Evolutionary conservation across 2,329 filamentous ascomycete genomes (phyloP).

Genomic region (Sclerotinia nivalis): DNA sequence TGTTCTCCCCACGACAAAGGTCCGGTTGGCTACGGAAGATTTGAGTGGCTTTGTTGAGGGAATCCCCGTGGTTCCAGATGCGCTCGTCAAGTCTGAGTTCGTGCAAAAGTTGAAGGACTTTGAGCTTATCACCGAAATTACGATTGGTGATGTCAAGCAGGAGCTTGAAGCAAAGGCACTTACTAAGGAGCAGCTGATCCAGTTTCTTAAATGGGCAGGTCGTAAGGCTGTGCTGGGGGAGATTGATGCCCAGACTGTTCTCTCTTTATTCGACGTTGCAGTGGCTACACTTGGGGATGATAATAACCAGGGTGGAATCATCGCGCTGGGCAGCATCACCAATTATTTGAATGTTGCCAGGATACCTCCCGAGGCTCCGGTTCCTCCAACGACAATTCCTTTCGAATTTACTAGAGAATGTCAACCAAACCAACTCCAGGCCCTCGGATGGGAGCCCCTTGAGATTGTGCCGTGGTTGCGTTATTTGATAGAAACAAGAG

Average conservation of each 20-base stretch:
- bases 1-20: slow-evolving; percentile 78
- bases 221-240: slow-evolving; percentile 71
- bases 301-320: slow-evolving; percentile 65
- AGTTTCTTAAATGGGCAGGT: slow-evolving; percentile 83
- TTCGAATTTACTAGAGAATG: slow-evolving; percentile 77
- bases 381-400: slow-evolving; percentile 80
- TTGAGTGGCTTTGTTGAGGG: slow-evolving; percentile 75
- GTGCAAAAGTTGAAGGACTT: slow-evolving; percentile 79
- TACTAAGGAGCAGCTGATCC: slow-evolving; percentile 71
- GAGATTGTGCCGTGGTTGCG: slow-evolving; percentile 83
- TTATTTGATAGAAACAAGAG: slow-evolving; percentile 70
- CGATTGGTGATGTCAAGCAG: slow-evolving; percentile 78
- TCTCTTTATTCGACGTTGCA: slow-evolving; percentile 74
- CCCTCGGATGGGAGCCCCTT: slow-evolving; percentile 82
- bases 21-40: slow-evolving; percentile 72
- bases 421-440: slow-evolving; percentile 67
- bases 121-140: slow-evolving; percentile 84
- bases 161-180: slow-evolving; percentile 83
- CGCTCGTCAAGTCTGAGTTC: slow-evolving; percentile 72
- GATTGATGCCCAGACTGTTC: slow-evolving; percentile 67
- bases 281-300: slow-evolving; percentile 67
- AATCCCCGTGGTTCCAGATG: slow-evolving; percentile 81
- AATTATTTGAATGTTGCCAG: slow-evolving; percentile 75
- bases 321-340: slow-evolving; percentile 73
- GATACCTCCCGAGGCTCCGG: slow-evolving; percentile 77